Conservation (phyloP, 257 asterid genomes). For the Solanum ahanhuiri region DNA sequence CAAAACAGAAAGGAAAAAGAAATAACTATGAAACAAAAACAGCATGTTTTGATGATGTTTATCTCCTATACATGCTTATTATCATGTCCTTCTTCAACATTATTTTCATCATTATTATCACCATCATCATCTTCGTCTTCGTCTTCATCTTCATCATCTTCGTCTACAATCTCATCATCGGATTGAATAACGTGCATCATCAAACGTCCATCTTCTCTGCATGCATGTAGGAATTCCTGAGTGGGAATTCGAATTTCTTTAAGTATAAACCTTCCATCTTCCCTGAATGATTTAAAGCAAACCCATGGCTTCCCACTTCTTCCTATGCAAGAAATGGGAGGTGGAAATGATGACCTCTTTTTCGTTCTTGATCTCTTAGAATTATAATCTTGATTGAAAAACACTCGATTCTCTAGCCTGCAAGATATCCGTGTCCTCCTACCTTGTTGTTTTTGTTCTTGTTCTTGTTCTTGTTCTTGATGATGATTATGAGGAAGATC, state of each 20-base stretch:
- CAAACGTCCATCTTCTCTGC: conserved; percentile 74
- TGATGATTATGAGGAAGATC: not conserved
- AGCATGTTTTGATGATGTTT: not conserved
- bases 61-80: conserved; percentile 2
- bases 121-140: not conserved
- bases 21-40: not conserved
- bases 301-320: conserved; percentile 71
- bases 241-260: conserved; percentile 59
- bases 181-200: conserved; percentile 45
- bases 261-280: conserved; percentile 73
- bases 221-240: conserved; percentile 62
- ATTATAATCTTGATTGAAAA: conserved; percentile 5
- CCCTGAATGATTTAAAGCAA: conserved; percentile 40
- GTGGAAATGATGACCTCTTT: conserved; percentile 39
- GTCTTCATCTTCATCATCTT: conserved; percentile 12
- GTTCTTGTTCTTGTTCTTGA: conserved; percentile 4
- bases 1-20: not conserved
- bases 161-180: conserved; percentile 46
- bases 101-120: not conserved
- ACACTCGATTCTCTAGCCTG: conserved; percentile 4
- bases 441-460: not conserved
- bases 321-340: conserved; percentile 79
- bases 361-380: conserved; percentile 26
- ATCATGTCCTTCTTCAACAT: not conserved
- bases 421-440: not conserved